A percentile compares a stretch with the other conserved stretches of the same genome.
phyloP scores from a whole-genome alignment of 129 eudicot genomes.

The Helianthus tuberosus region DNA sequence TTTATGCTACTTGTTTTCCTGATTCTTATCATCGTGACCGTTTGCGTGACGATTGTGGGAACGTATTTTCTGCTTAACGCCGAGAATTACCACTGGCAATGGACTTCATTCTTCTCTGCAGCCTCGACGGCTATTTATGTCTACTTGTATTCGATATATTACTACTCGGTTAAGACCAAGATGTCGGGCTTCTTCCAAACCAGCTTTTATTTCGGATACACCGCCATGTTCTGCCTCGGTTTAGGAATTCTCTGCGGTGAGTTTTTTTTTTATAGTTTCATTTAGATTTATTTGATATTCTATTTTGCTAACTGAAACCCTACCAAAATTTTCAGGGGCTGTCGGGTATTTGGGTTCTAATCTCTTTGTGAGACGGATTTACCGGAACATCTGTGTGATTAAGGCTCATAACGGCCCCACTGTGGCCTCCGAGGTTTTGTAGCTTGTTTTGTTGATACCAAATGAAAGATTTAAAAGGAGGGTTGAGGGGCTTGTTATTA shows the following conservation, averaged over 20 bases:
- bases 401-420: constrained; percentile 11
- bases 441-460: constrained; percentile 38
- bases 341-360: constrained; percentile 89
- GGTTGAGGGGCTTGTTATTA: constrained; percentile 25
- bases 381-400: constrained; percentile 92
- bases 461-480: constrained; percentile 29
- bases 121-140: constrained; percentile 89
- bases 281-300: neutral
- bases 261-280: constrained; percentile 21
- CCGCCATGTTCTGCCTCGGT: constrained; percentile 88
- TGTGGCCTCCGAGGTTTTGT: constrained; percentile 42
- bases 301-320: neutral
- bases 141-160: constrained; percentile 77
- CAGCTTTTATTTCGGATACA: constrained; percentile 92
- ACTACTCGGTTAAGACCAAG: constrained; percentile 88
- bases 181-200: constrained; percentile 98
- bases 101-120: constrained; percentile 95
- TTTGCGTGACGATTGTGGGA: constrained; percentile 93
- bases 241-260: constrained; percentile 83
- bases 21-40: constrained; percentile 79
- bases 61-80: constrained; percentile 88
- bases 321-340: constrained; percentile 56
- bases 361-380: constrained; percentile 87
- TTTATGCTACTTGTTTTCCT: constrained; percentile 89
- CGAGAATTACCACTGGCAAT: constrained; percentile 94